Base-by-base conservation (phyloP, 352 stramenopile species). In the Thraustochytrium sp. region DNA sequence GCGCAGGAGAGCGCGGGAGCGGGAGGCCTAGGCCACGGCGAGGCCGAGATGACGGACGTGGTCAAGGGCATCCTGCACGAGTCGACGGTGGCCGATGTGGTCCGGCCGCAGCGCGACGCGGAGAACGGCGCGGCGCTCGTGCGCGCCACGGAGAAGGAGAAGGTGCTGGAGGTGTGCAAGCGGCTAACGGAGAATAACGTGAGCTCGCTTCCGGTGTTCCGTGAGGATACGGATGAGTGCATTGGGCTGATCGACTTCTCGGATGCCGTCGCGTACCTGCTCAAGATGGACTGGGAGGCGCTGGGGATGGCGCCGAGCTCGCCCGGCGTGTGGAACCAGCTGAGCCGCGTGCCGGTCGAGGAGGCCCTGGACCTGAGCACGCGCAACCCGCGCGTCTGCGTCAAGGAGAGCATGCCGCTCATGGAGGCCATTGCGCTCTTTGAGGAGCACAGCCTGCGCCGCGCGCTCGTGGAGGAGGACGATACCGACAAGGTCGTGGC, bases 161-260 rank as follows among this genome's bases (percentile, higher is more conserved):
- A 64, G 31, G 48, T 80, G 44, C 68, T 80, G 23, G 42, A 68
- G 23, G 68, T 64, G 21, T 80, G 68, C 68, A 26, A 63, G 34
- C 34, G 37, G 68, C 51, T 80, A 5, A n/a, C 68, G 29, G 31
- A 80, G 13, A 42, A 18, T 23, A 13, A 18, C 4, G 51, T 80
- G 16, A 80, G 68, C 68, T 80, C 68, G 31, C 23, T 80, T 4
- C 68, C 68, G 1, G 68, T 80, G 13, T 55, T 77, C 26, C 2
- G 23, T 75, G 16, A 76, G 64, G 68, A 64, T 26, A 31, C 9
- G 1, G 42, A 64, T 8, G 44, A 53, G 9, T 80, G 68, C 68
- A 38, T 64, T 29, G 68, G 68, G 2, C 26, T 80, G 18, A 42
- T 80, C 18, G 68, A 80, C 68, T 80, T 80, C 68, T 65, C 48